These are phyloP conservation scores for Boletus speciosus DNA, from an alignment of 768 basidiomycete genomes.

Conservation along the genomic window DNA sequence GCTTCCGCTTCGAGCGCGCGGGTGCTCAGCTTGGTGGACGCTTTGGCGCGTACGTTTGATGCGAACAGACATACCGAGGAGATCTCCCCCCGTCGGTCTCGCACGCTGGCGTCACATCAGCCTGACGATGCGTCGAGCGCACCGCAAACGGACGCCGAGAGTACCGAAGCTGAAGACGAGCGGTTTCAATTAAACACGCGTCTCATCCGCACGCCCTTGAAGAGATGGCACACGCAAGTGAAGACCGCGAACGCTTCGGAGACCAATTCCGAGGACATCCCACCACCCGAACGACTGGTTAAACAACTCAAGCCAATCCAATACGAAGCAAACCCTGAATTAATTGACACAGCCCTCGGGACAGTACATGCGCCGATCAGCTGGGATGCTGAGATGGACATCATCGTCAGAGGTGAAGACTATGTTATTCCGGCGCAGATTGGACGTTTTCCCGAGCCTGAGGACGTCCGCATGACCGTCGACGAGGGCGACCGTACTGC, in stretches of 20 bases:
- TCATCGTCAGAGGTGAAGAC: not conserved
- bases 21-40: slow-evolving; percentile 19
- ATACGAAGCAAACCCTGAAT: slow-evolving; percentile 18
- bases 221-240: not conserved
- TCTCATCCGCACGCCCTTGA: slow-evolving; percentile 7
- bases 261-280: slow-evolving; percentile 11
- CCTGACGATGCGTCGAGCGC: slow-evolving; percentile 1
- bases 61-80: slow-evolving; percentile 20
- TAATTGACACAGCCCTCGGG: slow-evolving; percentile 24
- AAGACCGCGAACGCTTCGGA: slow-evolving; percentile 1
- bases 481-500: not conserved
- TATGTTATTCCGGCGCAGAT: not conserved
- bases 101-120: not conserved
- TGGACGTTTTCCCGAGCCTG: not conserved
- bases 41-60: slow-evolving; percentile 24
- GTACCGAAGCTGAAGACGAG: slow-evolving; percentile 24
- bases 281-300: slow-evolving; percentile 4
- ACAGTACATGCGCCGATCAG: slow-evolving; percentile 19
- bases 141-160: slow-evolving; percentile 19
- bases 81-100: not conserved
- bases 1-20: not conserved
- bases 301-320: slow-evolving; percentile 20
- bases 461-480: not conserved
- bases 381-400: slow-evolving; percentile 16
- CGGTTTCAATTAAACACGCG: slow-evolving; percentile 7